phyloP scores from a whole-genome alignment of 371 early-diverging fungal genomes.

The Parasitella parasitica region DNA sequence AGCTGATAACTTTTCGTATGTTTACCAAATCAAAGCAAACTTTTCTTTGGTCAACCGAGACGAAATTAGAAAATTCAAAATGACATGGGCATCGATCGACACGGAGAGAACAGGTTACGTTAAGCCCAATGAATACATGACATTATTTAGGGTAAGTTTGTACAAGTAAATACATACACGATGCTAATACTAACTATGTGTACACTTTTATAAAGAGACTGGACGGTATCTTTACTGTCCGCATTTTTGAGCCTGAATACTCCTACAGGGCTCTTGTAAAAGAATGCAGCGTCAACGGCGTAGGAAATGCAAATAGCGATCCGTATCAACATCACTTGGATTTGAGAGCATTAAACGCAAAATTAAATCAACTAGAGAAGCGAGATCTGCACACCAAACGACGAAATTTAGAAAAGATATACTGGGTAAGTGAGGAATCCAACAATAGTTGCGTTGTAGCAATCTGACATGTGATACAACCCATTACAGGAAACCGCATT shows the following conservation, averaged over 20 bases:
- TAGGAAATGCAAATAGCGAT: constrained; percentile 5
- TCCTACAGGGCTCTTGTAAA: constrained; percentile 36
- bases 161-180: background rate
- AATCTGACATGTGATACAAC: background rate
- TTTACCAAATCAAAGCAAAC: constrained; percentile 64
- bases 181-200: background rate
- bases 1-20: constrained; percentile 71
- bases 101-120: constrained; percentile 55
- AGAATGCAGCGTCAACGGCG: constrained; percentile 10
- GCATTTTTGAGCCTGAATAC: constrained; percentile 37
- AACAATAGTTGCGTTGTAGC: background rate
- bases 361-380: constrained; percentile 34
- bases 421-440: constrained; percentile 31
- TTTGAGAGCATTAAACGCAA: constrained; percentile 23
- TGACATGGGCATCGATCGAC: constrained; percentile 62
- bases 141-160: constrained; percentile 42
- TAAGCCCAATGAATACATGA: constrained; percentile 45
- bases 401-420: constrained; percentile 41
- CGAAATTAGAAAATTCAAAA: constrained; percentile 67
- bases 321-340: constrained; percentile 30
- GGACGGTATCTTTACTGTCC: constrained; percentile 39
- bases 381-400: constrained; percentile 32
- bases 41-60: constrained; percentile 65
- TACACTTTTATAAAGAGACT: constrained; percentile 44
- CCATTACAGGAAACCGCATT: constrained; percentile 35